These are phyloP conservation scores for Funneliformis mosseae DNA, from an alignment of 192 early-diverging fungal genomes.

Conservation along the genomic window DNA sequence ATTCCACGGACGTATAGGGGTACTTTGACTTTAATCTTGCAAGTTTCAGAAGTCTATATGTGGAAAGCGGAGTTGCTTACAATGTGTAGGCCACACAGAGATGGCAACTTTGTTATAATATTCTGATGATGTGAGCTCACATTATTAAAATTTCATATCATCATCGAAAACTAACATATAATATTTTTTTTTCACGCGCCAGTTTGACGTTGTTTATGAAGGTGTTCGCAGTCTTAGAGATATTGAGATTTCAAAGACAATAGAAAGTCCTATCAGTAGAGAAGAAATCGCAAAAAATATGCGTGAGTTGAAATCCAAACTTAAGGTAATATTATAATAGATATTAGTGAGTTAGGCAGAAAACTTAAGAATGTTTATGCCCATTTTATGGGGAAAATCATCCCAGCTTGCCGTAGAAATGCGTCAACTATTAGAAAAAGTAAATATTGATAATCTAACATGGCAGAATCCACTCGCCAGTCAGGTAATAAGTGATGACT, in stretches of 20 bases:
- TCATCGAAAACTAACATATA: background rate
- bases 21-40: constrained; percentile 20
- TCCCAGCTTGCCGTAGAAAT: background rate
- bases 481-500: no score
- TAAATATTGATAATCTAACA: background rate
- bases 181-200: constrained; percentile 17
- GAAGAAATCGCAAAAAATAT: no score
- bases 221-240: background rate
- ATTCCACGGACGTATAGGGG: constrained; percentile 2
- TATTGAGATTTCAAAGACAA: no score
- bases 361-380: background rate
- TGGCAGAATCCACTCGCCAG: no score
- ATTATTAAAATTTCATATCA: no score
- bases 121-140: no score
- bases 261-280: background rate
- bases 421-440: background rate
- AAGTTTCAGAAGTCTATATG: constrained; percentile 12
- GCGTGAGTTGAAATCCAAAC: no score
- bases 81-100: constrained; percentile 27
- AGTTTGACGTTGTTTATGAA: constrained; percentile 24
- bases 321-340: background rate
- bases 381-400: background rate
- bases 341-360: no score
- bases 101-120: constrained; percentile 14
- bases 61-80: constrained; percentile 19